A percentile compares a stretch with the other conserved stretches of the same genome.
Conservation (phyloP, 2,329 filamentous ascomycete species). For the Ramichloridium luteum region DNA sequence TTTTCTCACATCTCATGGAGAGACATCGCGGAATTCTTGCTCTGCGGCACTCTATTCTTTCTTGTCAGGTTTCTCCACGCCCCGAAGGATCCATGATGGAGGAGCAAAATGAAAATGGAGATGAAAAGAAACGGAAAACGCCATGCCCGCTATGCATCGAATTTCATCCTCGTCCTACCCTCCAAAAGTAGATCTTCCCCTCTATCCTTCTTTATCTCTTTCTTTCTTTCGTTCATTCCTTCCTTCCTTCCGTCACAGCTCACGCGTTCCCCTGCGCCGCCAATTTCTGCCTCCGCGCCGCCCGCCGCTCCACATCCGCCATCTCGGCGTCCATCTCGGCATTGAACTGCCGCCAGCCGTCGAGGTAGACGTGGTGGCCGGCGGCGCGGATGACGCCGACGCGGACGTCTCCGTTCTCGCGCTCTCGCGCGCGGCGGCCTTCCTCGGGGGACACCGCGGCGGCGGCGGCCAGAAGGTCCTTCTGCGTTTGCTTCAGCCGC, state of each 20-base stretch:
- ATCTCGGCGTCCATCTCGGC: constrained; percentile 52
- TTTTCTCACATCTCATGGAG: no score
- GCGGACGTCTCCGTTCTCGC: constrained; percentile 69
- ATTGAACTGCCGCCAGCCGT: constrained; percentile 60
- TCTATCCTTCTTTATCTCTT: neutral
- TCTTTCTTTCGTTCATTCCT: neutral
- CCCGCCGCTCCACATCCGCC: constrained; percentile 45
- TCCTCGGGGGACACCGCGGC: constrained; percentile 36
- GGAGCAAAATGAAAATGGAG: no score
- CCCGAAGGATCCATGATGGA: no score
- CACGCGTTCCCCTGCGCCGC: constrained; percentile 6
- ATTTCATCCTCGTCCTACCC: no score
- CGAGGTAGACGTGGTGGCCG: constrained; percentile 61
- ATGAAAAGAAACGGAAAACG: no score
- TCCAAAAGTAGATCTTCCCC: neutral
- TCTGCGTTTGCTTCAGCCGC: constrained; percentile 59
- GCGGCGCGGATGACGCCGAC: constrained; percentile 65
- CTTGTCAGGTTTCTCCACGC: no score
- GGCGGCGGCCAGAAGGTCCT: constrained; percentile 47
- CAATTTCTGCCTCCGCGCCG: constrained; percentile 31
- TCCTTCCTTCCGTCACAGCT: neutral
- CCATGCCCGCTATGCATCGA: no score
- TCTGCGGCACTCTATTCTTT: no score
- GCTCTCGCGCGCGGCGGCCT: constrained; percentile 47
- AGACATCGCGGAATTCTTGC: no score